Base-by-base conservation (phyloP, 179 eudicot genomes). In the Dionaea muscipula region DNA sequence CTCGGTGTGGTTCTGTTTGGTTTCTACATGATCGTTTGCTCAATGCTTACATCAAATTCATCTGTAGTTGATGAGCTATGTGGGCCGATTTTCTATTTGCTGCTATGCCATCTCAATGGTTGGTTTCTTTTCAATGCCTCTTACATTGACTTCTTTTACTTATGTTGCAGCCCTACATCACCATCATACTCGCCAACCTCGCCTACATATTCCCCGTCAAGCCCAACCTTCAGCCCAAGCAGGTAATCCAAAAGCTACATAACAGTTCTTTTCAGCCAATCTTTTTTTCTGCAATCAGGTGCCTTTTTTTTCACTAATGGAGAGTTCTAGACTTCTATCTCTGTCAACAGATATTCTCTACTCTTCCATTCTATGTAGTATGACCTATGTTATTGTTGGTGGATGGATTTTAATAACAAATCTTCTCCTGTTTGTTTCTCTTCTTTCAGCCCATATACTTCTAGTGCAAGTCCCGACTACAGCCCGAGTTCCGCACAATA, bases 401-500 rank as follows among this genome's bases (percentile, higher is more conserved):
- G 15, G 17, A 0, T 39, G 44, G 16, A 7, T 6, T 43, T 19
- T 17, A 43, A 19, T 43, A n/a, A 15, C 19, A 19, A n/a, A 17
- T 7, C 19, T 43, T 2, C 10, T 43, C 21, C 3, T 19, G 4
- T 19, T 43, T 43, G 22, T 43, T 43, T 17, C 15, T 7, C 41
- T 51, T 14, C 54, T 60, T 74, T 41, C 87, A 88, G 99, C 67
- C 95, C 96, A 10, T 83, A 83, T 63, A 76, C 70, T 65, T 70
- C 96, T 20, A 90, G 83, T 24, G 78, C 71, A 50, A 73, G 72
- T 64, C 89, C 95, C 3, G 95, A 87, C 67, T 89, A 93, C 49
- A 93, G 96, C 67, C 99, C 99, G 1, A 88, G 90, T 64, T 88
- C 99, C 55, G 94, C 95, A 43, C 99, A 79, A 55, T 93, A 83